Conservation (phyloP, 352 stramenopile species). For the Phytopythium oedochilum region DNA sequence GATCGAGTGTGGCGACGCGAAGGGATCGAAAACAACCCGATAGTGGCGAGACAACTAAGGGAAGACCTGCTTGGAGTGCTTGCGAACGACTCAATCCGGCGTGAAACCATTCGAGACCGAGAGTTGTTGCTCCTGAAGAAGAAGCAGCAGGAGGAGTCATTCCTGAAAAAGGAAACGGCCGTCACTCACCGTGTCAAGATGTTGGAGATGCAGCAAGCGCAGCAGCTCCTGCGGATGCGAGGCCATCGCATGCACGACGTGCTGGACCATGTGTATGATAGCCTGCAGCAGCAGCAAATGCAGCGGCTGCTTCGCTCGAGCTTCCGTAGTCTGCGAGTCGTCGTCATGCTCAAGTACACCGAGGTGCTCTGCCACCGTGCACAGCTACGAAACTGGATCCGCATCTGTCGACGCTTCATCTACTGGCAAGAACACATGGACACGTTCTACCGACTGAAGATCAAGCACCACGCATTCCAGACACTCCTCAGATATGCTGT, state of each 20-base stretch:
- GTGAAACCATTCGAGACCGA: conserved; percentile 25
- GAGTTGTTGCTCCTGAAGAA: conserved; percentile 33
- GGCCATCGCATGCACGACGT: conserved; percentile 50
- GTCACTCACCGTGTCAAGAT: conserved; percentile 46
- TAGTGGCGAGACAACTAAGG: conserved; percentile 22
- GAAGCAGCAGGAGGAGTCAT: conserved; percentile 32
- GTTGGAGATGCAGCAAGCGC: conserved; percentile 34
- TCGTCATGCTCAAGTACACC: conserved; percentile 46
- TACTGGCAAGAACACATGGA: conserved; percentile 47
- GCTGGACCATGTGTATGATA: conserved; percentile 57
- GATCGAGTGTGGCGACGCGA: conserved; percentile 46
- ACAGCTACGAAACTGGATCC: conserved; percentile 59
- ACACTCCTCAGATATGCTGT: conserved; percentile 35
- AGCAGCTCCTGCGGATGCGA: conserved; percentile 44
- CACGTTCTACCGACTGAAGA: conserved; percentile 28
- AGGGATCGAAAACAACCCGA: conserved; percentile 33
- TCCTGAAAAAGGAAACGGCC: conserved; percentile 39
- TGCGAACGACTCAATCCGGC: conserved; percentile 24
- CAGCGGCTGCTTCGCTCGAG: conserved; percentile 40
- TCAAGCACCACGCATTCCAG: conserved; percentile 41
- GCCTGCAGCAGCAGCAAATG: conserved; percentile 38
- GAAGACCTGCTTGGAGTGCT: conserved; percentile 29
- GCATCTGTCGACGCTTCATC: conserved; percentile 43
- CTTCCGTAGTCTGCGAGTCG: conserved; percentile 45
- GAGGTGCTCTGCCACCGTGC: conserved; percentile 32